phyloP scores from a whole-genome alignment of 371 early-diverging fungal genomes.

The Lichtheimia hyalospora region DNA sequence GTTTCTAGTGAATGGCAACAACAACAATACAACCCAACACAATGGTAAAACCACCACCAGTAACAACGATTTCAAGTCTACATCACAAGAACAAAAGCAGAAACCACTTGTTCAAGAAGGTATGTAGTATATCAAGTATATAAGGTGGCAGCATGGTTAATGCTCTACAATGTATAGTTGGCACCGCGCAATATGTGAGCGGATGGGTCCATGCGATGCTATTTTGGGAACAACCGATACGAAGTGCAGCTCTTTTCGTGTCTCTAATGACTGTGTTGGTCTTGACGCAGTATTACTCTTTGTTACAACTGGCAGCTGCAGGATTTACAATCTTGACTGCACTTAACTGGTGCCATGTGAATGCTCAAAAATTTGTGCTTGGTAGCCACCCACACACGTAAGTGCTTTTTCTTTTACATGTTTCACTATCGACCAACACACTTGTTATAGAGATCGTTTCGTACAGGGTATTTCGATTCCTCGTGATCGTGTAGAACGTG shows the following conservation, averaged over 20 bases:
- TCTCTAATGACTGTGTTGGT: slow-evolving; percentile 36
- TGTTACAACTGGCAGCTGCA: slow-evolving; percentile 54
- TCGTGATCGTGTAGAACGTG: slow-evolving; percentile 39
- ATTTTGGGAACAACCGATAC: slow-evolving; percentile 55
- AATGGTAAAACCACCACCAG: too few relatives aligned
- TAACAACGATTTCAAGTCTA: too few relatives aligned
- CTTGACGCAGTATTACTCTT: slow-evolving; percentile 55
- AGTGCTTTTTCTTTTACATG: background rate
- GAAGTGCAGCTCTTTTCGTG: slow-evolving; percentile 37
- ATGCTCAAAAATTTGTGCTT: slow-evolving; percentile 44
- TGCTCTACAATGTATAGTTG: background rate
- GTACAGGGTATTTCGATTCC: slow-evolving; percentile 10
- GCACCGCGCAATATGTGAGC: slow-evolving; percentile 37
- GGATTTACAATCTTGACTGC: slow-evolving; percentile 51
- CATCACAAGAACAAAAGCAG: background rate
- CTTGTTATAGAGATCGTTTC: background rate
- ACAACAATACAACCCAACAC: too few relatives aligned
- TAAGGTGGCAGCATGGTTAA: too few relatives aligned
- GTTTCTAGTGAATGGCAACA: too few relatives aligned
- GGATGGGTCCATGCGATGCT: slow-evolving; percentile 47
- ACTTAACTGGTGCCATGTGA: slow-evolving; percentile 54
- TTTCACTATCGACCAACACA: background rate
- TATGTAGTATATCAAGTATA: too few relatives aligned
- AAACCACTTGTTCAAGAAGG: too few relatives aligned
- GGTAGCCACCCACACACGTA: slow-evolving; percentile 50